Evolutionary conservation across 2,329 filamentous ascomycete species (phyloP), one percentile per base, ranked within the genome.

Genomic region (Diaporthe vexans): DNA sequence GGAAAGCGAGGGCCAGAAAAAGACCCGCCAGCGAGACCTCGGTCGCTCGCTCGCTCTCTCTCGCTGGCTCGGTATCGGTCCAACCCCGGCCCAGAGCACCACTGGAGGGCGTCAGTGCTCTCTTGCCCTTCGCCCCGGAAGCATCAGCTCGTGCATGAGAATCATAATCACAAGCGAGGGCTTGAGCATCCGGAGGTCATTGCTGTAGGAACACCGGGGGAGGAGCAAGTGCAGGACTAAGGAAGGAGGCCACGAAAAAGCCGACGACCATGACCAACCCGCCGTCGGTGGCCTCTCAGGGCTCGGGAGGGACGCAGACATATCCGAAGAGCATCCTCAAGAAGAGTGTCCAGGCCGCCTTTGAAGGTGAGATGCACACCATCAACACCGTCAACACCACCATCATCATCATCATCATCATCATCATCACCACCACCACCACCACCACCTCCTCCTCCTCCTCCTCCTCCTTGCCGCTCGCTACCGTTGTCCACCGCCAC

Each of bases 301-400:
- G 74, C 40, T 72, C 74, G 24, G 48, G 48, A 54, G 71, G 73
- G 37, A 40, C 63, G 46, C 63, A 73, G n/a, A n/a, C 67, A 29
- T 73, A 73, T n/a, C 52, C 68, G 21, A 69, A 74, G 52, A 52
- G 67, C 71, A 84, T 83, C 37, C 82, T 91, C 72, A 92, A 91
- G 84, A 86, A 90, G 79, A 90, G 86, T 77, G 88, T 90, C 72
- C 89, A 91, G 81, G 86, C 89, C 76, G 87, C 88, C 51, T 91
- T 91, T 84, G 89, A 91, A 83, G 90, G 90, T 91, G 85, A 79
- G 85, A 67, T 48, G 3, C 35, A 26, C 24, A 58, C 29, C 26
- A 19, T 19, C 15, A 35, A 17, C 17, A 19, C 61, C 19, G n/a
- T 54, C 13, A 52, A 3, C 40, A 35, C n/a, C 21, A n/a, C 26